phyloP scores from a whole-genome alignment of 2,329 filamentous ascomycete genomes.

The Venturia nashicola region DNA sequence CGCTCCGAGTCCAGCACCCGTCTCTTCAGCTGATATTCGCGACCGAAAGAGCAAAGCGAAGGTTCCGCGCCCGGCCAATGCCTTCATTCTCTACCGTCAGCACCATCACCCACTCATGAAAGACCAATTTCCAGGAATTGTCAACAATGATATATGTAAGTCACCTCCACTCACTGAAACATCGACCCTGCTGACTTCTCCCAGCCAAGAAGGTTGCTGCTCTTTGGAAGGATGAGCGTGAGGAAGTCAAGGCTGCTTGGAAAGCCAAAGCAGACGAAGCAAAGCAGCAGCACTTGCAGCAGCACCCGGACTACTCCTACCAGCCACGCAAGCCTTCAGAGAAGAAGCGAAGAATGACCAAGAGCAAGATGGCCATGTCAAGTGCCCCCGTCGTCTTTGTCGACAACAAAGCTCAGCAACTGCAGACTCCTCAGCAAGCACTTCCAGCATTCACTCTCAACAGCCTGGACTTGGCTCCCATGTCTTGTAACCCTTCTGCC shows the following conservation, averaged over 20 bases:
- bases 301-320: constrained; percentile 33
- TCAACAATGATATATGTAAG: not conserved
- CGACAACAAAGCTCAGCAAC: not conserved
- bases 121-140: not conserved
- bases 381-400: not conserved
- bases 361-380: constrained; percentile 19
- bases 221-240: constrained; percentile 8
- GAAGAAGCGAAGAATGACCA: constrained; percentile 32
- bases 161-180: not conserved
- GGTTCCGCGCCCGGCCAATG: not conserved
- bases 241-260: constrained; percentile 25
- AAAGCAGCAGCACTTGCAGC: constrained; percentile 27
- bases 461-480: no score
- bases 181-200: not conserved
- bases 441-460: no score
- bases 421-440: no score
- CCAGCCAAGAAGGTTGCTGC: not conserved
- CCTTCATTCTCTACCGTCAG: not conserved
- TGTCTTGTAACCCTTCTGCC: no score
- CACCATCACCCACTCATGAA: constrained; percentile 1
- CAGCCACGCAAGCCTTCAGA: constrained; percentile 33
- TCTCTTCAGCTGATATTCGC: not conserved
- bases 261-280: constrained; percentile 25
- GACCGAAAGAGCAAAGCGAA: not conserved
- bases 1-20: not conserved